Base-by-base conservation (phyloP, 2,329 filamentous ascomycete species). In the Colletotrichum lindemuthianum region DNA sequence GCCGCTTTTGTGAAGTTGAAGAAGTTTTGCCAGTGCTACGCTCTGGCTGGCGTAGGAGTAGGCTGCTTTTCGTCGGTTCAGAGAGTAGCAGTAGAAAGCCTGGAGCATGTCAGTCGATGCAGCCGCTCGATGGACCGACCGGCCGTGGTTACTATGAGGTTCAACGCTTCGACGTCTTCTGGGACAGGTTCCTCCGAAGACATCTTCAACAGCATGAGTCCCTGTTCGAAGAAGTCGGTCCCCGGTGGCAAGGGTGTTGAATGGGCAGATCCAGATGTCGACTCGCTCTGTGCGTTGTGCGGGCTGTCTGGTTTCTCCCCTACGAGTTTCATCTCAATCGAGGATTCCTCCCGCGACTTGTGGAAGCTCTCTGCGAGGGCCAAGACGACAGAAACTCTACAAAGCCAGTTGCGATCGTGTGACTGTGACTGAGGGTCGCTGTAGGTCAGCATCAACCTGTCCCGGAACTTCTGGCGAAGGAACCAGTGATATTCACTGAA, bases 401-500 rank as follows among this genome's bases (percentile, higher is more conserved):
- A 69, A 2, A 69, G 57, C 68, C 68, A 70, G 39, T 67, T 69
- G 9, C 67, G 51, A 39, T 70, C 67, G n/a, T 58, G 36, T 2
- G 63, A 59, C 39, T 70, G 68, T 7, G 67, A 68, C 10, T 11
- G 24, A 6, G 67, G 67, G 13, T 67, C 53, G 6, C 67, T 59
- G n/a, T 70, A 69, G 2, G 63, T 69, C 50, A 56, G 32, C 2
- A 60, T n/a, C 1, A 69, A 52, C 10, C 65, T 49, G 11, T 67
- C 54, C 1, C 52, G 60, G 15, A 70, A 70, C 4, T 24, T 48
- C 47, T 59, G 64, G 6, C 68, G 59, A 8, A 66, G 58, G 34
- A 63, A 66, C 63, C 65, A 70, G 48, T 70, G 68, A n/a, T 69
- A 70, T 34, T 68, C 68, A 39, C 68, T 57, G 32, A 69, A 70